Base-by-base conservation (phyloP, 2,329 filamentous ascomycete genomes). In the Hymenotorrendiella dingleyae region DNA sequence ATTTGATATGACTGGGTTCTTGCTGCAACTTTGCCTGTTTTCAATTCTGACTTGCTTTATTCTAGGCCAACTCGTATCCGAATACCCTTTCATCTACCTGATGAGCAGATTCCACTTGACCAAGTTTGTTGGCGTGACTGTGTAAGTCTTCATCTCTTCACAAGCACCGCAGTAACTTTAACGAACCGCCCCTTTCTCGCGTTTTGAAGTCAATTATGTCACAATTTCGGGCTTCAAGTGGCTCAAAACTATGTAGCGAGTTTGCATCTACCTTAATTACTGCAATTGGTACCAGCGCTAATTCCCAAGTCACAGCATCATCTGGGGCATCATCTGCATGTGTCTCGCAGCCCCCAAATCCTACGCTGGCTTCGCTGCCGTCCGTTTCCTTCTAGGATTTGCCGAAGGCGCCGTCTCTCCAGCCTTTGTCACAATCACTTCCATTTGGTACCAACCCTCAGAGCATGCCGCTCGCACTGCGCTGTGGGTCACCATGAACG, bases 31-130 rank as follows among this genome's bases (percentile, higher is more conserved):
- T n/a, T n/a, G n/a, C n/a, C n/a, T n/a, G n/a, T n/a, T n/a, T n/a
- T n/a, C n/a, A n/a, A n/a, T n/a, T n/a, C n/a, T n/a, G n/a, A n/a
- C n/a, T n/a, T n/a, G n/a, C n/a, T n/a, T n/a, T n/a, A n/a, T n/a
- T n/a, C n/a, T n/a, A n/a, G n/a, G n/a, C 10, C 67, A 71, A 47
- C 59, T 71, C 7, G 64, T 70, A 2, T 64, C 70, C 0, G 70
- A 73, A 46, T 72, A 67, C 43, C 71, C 71, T 1, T 70, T 69
- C 44, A 70, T 71, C 36, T 74, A 73, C 49, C 56, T 74, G 9
- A 74, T 75, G 70, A 68, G 64, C 24, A 61, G 65, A 4, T 60
- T 75, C 4, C 69, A 64, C 7, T 52, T 76, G n/a, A 67, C 69
- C 26, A 70, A 69, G 43, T 72, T 73, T 44, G 70, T 75, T 4